Base-by-base conservation (phyloP, 192 early-diverging fungal genomes). In the Linnemannia schmuckeri region DNA sequence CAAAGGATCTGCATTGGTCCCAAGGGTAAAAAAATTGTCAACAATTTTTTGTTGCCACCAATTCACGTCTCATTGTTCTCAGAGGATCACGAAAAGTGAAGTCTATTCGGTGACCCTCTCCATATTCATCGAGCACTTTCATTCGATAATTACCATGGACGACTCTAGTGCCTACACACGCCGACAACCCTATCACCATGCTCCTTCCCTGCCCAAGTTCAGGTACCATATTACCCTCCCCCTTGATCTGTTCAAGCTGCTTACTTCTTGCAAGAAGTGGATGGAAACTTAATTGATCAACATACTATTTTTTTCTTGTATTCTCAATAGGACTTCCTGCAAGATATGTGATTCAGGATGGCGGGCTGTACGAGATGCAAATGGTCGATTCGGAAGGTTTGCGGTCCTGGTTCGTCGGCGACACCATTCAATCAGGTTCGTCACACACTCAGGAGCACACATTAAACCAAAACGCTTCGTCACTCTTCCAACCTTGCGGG, bases 371-470 rank as follows among this genome's bases (percentile, higher is more conserved):
- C 35, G 90, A 91, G 79, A 81, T 88, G 76, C 87, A 89, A 49
- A 71, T 85, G 40, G 41, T 88, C 4, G 87, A 89, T 10, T 72
- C 81, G 38, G 84, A 82, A 18, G 78, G 78, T 27, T 54, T 89
- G 30, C 84, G 87, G 74, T 89, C 89, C 35, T 91, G 90, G 90
- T 91, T 91, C 66, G 74, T 91, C 30, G 80, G 74, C 6, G 78
- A 89, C 15, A 88, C 84, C 12, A 81, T 91, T 44, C 89, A 91
- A 52, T 84, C 83, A 79, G 89, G 90, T 89, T 77, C 49, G 61
- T 66, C 33, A 15, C 49, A 52, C 42, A 44, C 10, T 44, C 9
- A 44, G 10, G 10, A 44, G 0, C 9, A 7, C 61, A 5, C 17
- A n/a, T 35, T 4, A 13, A 20, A 20, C 61, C 30, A 38, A 27